Evolutionary conservation across 192 early-diverging fungal species (phyloP), one percentile per base, ranked within the genome.

Genomic region (Linnemannia hyalina): DNA sequence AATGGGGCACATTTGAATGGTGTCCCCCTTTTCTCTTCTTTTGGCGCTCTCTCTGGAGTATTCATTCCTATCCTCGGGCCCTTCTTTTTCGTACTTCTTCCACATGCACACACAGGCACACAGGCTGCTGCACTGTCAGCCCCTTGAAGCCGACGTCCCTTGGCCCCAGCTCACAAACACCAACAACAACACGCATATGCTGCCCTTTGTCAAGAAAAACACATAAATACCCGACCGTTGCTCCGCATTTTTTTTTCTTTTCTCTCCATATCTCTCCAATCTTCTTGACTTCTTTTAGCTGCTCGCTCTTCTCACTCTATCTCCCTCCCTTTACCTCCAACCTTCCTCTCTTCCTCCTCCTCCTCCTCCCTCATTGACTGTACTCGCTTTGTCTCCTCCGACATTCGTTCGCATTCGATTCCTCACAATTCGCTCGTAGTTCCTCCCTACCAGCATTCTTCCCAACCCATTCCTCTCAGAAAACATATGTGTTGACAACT

Each of bases 191-290:
- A 18, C 20, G 49, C 2, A 52, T 20, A 18, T 42, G 38, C 73
- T 41, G 4, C 16, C 80, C 6, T 23, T 38, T 29, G 23, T 36
- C 5, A 70, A 15, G 32, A 60, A 80, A 80, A 73, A 74, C 11
- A 73, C 29, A 74, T 77, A 82, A 74, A 82, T 76, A 82, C 44
- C 10, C 47, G 49, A 42, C 60, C 74, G 38, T 60, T 10, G 32
- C 7, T 36, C 70, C 71, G 10, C 32, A 6, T 42, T 36, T 73
- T 60, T 60, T 72, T 26, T 32, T 4, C 47, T 55, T 70, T 76
- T 76, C 52, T 82, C 54, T 77, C 71, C 10, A 76, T 75, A 76
- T 82, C 29, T 71, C 74, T 38, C 10, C 47, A 36, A 68, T 74
- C 32, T 4, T 77, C 71, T 47, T 9, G 18, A 15, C 41, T 32